phyloP scores from a whole-genome alignment of 768 basidiomycete species.

The Leccinum barrowsii region DNA sequence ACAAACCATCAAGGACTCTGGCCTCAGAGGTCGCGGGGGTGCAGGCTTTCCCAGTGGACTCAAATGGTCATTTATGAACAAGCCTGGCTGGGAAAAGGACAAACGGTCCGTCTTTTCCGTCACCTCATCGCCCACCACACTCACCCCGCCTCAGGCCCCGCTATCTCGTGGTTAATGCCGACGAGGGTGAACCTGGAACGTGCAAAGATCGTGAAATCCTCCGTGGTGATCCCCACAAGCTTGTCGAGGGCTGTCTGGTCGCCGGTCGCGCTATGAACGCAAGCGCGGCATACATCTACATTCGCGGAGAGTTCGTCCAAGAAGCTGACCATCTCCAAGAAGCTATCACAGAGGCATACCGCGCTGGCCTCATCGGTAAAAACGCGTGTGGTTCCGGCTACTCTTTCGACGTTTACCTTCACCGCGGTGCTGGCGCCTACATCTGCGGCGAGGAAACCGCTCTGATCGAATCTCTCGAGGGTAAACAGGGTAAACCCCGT shows the following conservation, averaged over 20 bases:
- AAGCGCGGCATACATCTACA: slow-evolving; percentile 98
- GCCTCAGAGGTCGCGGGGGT: slow-evolving; percentile 91
- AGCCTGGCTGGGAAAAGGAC: slow-evolving; percentile 97
- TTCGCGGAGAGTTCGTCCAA: slow-evolving; percentile 96
- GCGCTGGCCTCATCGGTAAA: slow-evolving; percentile 81
- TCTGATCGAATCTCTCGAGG: slow-evolving; percentile 93
- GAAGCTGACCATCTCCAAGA: slow-evolving; percentile 93
- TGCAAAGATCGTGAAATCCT: slow-evolving; percentile 99
- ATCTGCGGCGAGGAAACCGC: slow-evolving; percentile 99
- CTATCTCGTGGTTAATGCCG: slow-evolving; percentile 96
- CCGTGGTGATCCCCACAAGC: slow-evolving; percentile 97
- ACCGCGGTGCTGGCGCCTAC: slow-evolving; percentile 97
- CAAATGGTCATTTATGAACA: slow-evolving; percentile 99
- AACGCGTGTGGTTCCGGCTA: slow-evolving; percentile 91
- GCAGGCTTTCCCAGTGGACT: slow-evolving; percentile 96
- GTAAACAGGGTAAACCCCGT: slow-evolving; percentile 97
- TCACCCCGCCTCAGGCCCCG: slow-evolving; percentile 60
- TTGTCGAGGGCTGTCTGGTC: slow-evolving; percentile 95
- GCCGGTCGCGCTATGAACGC: slow-evolving; percentile 98
- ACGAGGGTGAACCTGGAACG: slow-evolving; percentile 97
- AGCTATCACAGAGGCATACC: slow-evolving; percentile 94
- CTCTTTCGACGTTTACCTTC: slow-evolving; percentile 96
- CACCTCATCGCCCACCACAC: background rate
- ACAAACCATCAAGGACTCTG: slow-evolving; percentile 92
- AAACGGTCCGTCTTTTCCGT: slow-evolving; percentile 48